These are phyloP conservation scores for Esteya vermicola DNA, from an alignment of 2,329 filamentous ascomycete genomes.

Conservation along the genomic window DNA sequence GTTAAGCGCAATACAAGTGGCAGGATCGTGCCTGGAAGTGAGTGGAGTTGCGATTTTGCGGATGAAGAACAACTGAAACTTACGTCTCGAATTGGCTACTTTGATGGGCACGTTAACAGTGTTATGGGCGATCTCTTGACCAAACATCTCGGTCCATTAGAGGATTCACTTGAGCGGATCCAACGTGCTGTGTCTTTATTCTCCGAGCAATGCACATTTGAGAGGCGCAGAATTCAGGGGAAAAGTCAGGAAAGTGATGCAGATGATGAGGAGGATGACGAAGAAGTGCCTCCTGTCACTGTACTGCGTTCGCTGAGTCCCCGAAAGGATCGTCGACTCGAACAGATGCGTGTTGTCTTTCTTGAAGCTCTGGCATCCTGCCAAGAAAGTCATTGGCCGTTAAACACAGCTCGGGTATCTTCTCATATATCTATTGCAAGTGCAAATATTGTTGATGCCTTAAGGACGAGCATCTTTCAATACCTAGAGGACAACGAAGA, in stretches of 20 bases:
- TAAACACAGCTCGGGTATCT: no score
- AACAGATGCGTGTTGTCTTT: constrained; percentile 64
- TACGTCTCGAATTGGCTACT: constrained; percentile 69
- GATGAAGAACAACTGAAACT: constrained; percentile 76
- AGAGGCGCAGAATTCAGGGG: constrained; percentile 53
- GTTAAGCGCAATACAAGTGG: constrained; percentile 39
- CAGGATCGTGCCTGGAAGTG: constrained; percentile 57
- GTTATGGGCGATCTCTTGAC: constrained; percentile 68
- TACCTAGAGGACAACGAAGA: constrained; percentile 51
- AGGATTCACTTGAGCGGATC: constrained; percentile 64
- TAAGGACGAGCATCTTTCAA: constrained; percentile 44
- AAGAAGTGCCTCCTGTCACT: constrained; percentile 43
- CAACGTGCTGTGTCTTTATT: constrained; percentile 49
- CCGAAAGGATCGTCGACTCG: constrained; percentile 60
- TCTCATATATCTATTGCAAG: no score
- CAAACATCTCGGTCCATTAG: constrained; percentile 64
- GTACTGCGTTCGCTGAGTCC: constrained; percentile 62
- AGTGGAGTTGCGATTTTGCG: constrained; percentile 82
- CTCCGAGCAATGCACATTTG: constrained; percentile 38
- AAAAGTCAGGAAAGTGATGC: constrained; percentile 73
- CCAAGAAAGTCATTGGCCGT: no score
- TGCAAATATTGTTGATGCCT: no score
- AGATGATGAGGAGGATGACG: constrained; percentile 87
- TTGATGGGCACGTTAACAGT: constrained; percentile 79
- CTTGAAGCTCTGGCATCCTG: constrained; percentile 57